These are phyloP conservation scores for Linnemannia schmuckeri DNA, from an alignment of 192 early-diverging fungal species.

Conservation along the genomic window DNA sequence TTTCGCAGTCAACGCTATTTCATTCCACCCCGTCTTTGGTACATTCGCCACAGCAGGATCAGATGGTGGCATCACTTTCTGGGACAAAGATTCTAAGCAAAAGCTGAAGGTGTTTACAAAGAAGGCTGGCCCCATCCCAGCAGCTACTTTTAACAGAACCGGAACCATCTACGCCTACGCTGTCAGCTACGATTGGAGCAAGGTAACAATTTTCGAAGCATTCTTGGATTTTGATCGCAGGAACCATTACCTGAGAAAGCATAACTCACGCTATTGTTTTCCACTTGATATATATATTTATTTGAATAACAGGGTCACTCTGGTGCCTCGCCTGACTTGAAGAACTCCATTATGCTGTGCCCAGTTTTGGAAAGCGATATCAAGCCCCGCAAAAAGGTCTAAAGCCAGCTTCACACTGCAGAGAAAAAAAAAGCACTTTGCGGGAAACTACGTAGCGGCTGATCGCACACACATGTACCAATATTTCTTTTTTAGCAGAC, in stretches of 20 bases:
- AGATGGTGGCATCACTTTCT: constrained; percentile 91
- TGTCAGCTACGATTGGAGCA: constrained; percentile 89
- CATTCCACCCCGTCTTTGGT: constrained; percentile 88
- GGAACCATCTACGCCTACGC: constrained; percentile 95
- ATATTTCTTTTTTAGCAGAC: not conserved
- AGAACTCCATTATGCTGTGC: constrained; percentile 50
- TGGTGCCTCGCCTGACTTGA: constrained; percentile 30
- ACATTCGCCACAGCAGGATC: constrained; percentile 93
- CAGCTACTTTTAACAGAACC: constrained; percentile 82
- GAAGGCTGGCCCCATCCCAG: constrained; percentile 74
- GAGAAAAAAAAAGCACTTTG: not conserved
- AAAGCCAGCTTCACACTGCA: not conserved
- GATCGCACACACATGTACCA: not conserved
- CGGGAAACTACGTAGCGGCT: not conserved
- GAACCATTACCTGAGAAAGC: no score
- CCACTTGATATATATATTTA: not conserved
- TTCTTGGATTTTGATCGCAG: no score
- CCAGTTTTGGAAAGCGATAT: constrained; percentile 46
- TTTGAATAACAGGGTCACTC: constrained; percentile 26
- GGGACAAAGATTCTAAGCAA: constrained; percentile 96
- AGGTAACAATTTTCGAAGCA: constrained; percentile 50
- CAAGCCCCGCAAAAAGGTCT: constrained; percentile 52
- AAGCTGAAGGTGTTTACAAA: constrained; percentile 83
- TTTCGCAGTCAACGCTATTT: constrained; percentile 78
- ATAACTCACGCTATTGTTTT: not conserved